These are phyloP conservation scores for Capsicum baccatum DNA, from an alignment of 257 asterid genomes.

Conservation along the genomic window DNA sequence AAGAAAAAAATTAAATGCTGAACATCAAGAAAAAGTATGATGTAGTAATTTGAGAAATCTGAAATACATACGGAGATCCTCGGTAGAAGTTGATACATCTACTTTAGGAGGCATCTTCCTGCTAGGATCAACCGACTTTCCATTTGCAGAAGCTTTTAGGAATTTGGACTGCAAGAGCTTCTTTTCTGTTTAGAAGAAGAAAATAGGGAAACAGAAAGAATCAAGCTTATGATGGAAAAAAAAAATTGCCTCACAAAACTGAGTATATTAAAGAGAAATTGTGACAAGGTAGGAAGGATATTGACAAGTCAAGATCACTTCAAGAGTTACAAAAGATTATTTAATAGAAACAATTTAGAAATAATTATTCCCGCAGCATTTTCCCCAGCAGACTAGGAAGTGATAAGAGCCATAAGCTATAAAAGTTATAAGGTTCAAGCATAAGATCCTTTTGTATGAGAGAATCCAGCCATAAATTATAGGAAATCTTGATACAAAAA, in stretches of 20 bases:
- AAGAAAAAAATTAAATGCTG: neutral
- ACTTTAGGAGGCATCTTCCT: constrained; percentile 50
- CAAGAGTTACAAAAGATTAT: neutral
- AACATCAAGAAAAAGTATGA: neutral
- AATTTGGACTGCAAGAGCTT: constrained; percentile 82
- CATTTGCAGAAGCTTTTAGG: constrained; percentile 73
- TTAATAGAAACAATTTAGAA: neutral
- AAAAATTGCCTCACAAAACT: neutral
- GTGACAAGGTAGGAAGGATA: neutral
- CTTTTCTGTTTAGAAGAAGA: constrained; percentile 65
- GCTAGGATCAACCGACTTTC: constrained; percentile 56
- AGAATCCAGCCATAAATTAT: neutral
- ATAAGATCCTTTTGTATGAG: neutral
- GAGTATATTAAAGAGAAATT: neutral
- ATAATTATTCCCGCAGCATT: neutral
- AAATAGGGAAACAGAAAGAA: constrained; percentile 32
- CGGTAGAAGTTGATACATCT: constrained; percentile 87
- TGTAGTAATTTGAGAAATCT: constrained; percentile 15
- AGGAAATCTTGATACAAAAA: neutral
- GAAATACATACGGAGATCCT: constrained; percentile 75
- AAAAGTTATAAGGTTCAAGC: neutral
- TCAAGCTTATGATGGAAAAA: constrained; percentile 15
- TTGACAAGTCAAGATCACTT: neutral
- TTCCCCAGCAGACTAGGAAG: neutral
- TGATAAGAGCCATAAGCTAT: neutral